Conservation (phyloP, 352 stramenopile genomes). For the Vaucheria bursata region DNA sequence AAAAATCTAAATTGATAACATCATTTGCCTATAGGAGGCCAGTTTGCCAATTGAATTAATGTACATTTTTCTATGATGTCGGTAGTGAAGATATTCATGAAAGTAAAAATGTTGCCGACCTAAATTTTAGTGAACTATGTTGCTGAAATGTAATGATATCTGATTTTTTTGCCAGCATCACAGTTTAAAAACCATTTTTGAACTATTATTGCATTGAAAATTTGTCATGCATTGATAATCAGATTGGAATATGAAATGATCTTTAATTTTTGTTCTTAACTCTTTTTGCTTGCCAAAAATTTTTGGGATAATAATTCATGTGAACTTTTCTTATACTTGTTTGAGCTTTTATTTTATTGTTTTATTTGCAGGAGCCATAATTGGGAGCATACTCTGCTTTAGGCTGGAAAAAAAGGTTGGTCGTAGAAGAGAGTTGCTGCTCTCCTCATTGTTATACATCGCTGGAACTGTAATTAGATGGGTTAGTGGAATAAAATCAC, state of each 20-base stretch:
- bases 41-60: no score
- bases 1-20: neutral
- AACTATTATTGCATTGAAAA: neutral
- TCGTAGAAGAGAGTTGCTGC: slow-evolving; percentile 52
- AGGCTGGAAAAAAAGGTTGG: slow-evolving; percentile 46
- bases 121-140: no score
- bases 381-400: slow-evolving; percentile 41
- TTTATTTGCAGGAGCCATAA: slow-evolving; percentile 17
- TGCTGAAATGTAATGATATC: no score
- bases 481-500: slow-evolving; percentile 11
- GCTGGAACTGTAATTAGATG: slow-evolving; percentile 52
- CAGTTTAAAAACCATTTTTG: neutral
- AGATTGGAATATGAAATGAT: neutral
- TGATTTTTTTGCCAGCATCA: no score
- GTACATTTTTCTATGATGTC: no score
- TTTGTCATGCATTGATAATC: neutral
- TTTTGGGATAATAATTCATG: neutral
- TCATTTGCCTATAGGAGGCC: neutral
- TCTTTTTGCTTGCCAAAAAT: neutral
- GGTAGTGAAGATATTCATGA: no score
- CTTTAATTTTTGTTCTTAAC: neutral
- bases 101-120: no score
- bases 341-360: neutral
- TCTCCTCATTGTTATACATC: slow-evolving; percentile 54
- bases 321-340: neutral